Evolutionary conservation across 306 rosid species (phyloP), one percentile per base, ranked within the genome.

Genomic region (Corylus heterophylla): DNA sequence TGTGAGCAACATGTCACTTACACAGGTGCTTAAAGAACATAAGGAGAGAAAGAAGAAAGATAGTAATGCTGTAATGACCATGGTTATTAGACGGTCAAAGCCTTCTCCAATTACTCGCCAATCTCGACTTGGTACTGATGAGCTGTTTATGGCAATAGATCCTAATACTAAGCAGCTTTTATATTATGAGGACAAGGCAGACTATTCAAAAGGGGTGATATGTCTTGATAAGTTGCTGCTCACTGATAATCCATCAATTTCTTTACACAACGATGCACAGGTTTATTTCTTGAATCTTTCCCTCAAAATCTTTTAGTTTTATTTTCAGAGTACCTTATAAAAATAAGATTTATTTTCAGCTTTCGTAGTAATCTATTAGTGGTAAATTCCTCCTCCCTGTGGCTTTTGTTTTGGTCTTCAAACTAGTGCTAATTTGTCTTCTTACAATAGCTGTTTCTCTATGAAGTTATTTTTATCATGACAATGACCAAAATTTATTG

Each of bases 71-170:
- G 92, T 96, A 64, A 96, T 96, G 98, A 96, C 99, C 50, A 88
- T 96, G 93, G 94, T 96, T 84, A 88, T 91, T 62, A 91, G 92
- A 80, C 88, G 92, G 63, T 96, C 99, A 22, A 96, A 96, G 90
- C 85, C 96, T 85, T 85, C 93, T 79, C 92, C 86, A 68, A 86
- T 84, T 79, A 88, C 88, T 74, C 92, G 71, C 45, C 99, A 96
- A 86, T 91, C 99, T 88, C 96, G 98, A 78, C 94, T 96, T 58
- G 99, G 99, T 73, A 96, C 97, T 31, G 99, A 96, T 75, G 99
- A 93, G 84, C 85, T 96, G 68, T 93, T 93, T 64, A 83, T 96
- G 93, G 98, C 98, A 49, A 85, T 90, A 74, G 96, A 96, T 88
- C 99, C 97, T 54, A 63, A 77, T 85, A 90, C 93, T 54, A 90